Evolutionary conservation across 257 asterid species (phyloP), one percentile per base, ranked within the genome.

Genomic region (Gentiana straminea): DNA sequence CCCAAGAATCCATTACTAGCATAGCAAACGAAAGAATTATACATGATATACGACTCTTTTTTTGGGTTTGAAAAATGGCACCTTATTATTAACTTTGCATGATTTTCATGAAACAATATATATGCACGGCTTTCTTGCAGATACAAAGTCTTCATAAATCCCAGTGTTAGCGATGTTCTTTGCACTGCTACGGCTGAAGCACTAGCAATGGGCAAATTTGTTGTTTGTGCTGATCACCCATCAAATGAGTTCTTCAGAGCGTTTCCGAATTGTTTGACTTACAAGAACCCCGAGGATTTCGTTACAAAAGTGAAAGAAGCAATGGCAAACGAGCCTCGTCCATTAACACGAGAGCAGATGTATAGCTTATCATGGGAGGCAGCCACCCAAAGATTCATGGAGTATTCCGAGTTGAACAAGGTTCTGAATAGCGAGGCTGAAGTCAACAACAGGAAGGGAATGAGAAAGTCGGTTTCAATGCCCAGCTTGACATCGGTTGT

Each of bases 181-280:
- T 92, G 99, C 72, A 92, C 99, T 1, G 99, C 99, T 51, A 92
- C 99, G 46, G 99, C 99, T 0, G 99, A 92, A 81, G 99, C 99
- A 58, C 97, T 92, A 13, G 97, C 99, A 7, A 92, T 92, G 99
- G 99, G 99, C 7, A 92, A 92, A 65, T 80, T 92, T 11, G 99
- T 92, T 4, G 91, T 92, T 55, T 92, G 99, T 59, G 94, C 97
- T 1, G 94, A 92, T 66, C 97, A 92, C 77, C 95, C 99, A 35
- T 92, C 97, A 12, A 92, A 92, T 41, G 97, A 88, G 62, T 92
- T 92, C 81, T 92, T 92, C 91, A 68, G 82, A 75, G 79, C 73
- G 57, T 92, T 92, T 66, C 95, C 99, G 55, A 92, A 92, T 68
- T 92, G 99, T 65, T 74, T 88, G 70, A 85, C 94, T 5, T 92